Conservation (phyloP, 441 rosid species). For the Mallotus japonicus region DNA sequence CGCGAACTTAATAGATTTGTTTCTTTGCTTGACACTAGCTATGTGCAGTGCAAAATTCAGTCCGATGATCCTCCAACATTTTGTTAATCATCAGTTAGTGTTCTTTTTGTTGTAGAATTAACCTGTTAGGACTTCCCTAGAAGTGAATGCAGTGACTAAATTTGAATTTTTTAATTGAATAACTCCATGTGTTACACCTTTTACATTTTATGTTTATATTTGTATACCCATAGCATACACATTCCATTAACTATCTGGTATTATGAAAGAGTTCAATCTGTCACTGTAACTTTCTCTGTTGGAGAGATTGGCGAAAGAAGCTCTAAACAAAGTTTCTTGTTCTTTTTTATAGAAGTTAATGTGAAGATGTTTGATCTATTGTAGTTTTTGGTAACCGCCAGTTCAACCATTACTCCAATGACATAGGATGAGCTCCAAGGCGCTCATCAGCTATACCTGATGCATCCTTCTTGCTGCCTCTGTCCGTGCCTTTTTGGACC, state of each 20-base stretch:
- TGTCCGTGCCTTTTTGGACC: neutral
- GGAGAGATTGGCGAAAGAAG: neutral
- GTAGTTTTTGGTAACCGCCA: neutral
- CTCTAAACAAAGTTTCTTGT: neutral
- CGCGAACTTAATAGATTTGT: constrained; percentile 11
- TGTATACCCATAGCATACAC: neutral
- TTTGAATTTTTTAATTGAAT: neutral
- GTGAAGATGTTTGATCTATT: neutral
- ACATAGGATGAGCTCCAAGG: neutral
- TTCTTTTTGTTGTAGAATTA: constrained; percentile 4
- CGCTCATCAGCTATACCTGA: neutral
- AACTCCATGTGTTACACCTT: neutral
- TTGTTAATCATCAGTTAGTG: constrained; percentile 2
- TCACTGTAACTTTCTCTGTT: neutral
- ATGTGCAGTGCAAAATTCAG: neutral
- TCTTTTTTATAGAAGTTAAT: neutral
- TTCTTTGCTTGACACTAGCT: neutral
- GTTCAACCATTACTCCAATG: neutral
- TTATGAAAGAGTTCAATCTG: neutral
- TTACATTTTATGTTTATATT: neutral
- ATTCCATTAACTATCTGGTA: neutral
- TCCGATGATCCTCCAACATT: neutral
- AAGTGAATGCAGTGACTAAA: neutral
- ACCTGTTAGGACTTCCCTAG: constrained; percentile 9
- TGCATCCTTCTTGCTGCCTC: neutral